Evolutionary conservation across 768 basidiomycete species (phyloP).

Genomic region (Mycena metata): DNA sequence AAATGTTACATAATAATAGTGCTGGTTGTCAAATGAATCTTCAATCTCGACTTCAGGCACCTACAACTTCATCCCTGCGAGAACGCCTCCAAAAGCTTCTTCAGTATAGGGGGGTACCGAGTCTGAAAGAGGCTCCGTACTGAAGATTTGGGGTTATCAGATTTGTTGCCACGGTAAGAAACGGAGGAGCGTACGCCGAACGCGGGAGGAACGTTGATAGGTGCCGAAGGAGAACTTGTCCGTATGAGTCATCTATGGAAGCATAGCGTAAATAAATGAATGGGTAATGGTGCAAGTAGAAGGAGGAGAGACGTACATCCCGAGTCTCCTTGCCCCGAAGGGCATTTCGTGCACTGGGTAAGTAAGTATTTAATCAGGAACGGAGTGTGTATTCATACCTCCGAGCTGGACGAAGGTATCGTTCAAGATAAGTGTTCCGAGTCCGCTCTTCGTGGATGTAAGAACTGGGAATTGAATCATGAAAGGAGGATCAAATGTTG

Average conservation of each 20-base stretch:
- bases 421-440: conserved; percentile 21
- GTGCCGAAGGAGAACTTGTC: conserved; percentile 23
- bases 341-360: conserved; percentile 26
- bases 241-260: conserved; percentile 18
- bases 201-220: conserved; percentile 28
- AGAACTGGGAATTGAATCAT: conserved; percentile 12
- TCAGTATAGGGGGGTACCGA: conserved; percentile 29
- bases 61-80: too few relatives aligned
- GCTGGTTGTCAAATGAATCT: too few relatives aligned
- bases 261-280: too few relatives aligned
- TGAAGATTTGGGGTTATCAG: neutral
- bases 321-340: conserved; percentile 25
- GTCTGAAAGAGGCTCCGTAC: conserved; percentile 10
- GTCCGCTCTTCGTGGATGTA: conserved; percentile 15
- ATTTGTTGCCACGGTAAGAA: neutral
- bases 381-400: neutral
- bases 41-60: too few relatives aligned
- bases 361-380: neutral
- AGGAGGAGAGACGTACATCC: conserved; percentile 11
- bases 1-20: too few relatives aligned
- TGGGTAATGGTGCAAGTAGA: too few relatives aligned
- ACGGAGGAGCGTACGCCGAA: neutral
- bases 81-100: conserved; percentile 6
- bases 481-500: neutral
- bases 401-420: conserved; percentile 24